phyloP scores from a whole-genome alignment of 768 basidiomycete species.

The Lactarius sp. region DNA sequence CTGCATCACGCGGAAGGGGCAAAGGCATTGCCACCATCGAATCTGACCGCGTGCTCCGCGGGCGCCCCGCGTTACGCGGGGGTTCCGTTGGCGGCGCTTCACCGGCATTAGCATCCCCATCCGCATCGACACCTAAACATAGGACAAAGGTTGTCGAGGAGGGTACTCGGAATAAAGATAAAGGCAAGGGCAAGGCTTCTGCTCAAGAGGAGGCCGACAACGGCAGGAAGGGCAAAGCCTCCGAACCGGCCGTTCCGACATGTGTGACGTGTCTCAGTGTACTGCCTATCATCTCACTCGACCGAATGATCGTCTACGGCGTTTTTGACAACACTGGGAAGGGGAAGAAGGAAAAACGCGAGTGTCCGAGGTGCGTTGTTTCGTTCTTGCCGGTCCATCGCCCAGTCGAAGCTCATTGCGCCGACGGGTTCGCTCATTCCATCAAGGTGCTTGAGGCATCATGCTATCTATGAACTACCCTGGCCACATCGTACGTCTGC shows the following conservation, averaged over 20 bases:
- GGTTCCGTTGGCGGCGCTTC: slow-evolving; percentile 6
- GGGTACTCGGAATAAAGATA: slow-evolving; percentile 24
- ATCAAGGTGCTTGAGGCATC: slow-evolving; percentile 71
- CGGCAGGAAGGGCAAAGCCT: slow-evolving; percentile 24
- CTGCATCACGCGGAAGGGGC: slow-evolving; percentile 26
- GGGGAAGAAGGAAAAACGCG: slow-evolving; percentile 39
- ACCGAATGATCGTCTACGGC: slow-evolving; percentile 73
- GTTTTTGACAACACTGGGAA: slow-evolving; percentile 44
- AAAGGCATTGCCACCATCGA: slow-evolving; percentile 6
- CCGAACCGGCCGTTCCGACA: slow-evolving; percentile 40
- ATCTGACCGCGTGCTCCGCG: slow-evolving; percentile 22
- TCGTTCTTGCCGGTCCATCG: slow-evolving; percentile 16
- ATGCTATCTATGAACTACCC: slow-evolving; percentile 63
- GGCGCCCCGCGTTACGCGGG: slow-evolving; percentile 21
- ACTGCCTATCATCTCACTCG: slow-evolving; percentile 70
- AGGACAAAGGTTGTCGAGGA: slow-evolving; percentile 19
- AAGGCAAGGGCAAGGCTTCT: slow-evolving; percentile 24
- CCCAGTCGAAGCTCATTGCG: background rate
- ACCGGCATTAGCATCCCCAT: slow-evolving; percentile 2
- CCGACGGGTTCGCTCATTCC: slow-evolving; percentile 16
- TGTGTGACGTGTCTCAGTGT: slow-evolving; percentile 68
- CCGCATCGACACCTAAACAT: slow-evolving; percentile 13
- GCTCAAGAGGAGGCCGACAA: slow-evolving; percentile 18
- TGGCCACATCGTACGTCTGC: slow-evolving; percentile 66
- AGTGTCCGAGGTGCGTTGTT: slow-evolving; percentile 66